Base-by-base conservation (phyloP, 768 basidiomycete species). In the Suillus lakei region DNA sequence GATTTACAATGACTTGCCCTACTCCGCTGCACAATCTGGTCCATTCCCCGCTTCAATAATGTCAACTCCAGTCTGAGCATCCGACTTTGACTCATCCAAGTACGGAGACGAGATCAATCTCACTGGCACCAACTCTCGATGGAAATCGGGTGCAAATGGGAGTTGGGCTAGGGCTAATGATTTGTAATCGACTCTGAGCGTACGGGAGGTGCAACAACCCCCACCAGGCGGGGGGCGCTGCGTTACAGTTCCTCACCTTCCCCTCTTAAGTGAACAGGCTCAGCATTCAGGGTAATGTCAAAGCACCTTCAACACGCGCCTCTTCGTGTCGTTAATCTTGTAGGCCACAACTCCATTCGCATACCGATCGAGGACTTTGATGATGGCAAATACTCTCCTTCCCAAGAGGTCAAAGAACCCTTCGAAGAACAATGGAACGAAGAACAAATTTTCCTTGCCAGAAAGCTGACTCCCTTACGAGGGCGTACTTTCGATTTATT, bases 401-500 rank as follows among this genome's bases (percentile, higher is more conserved):
- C 75, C 8, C 77, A 80, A 5, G 80, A 78, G 5, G 79, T 74
- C 13, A 78, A 78, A 2, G 80, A 79, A 23, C 79, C 77, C 10
- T 78, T 74, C 7, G 75, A 79, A 18, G 74, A 70, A 16, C 69
- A 71, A 50, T 65, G 65, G 15, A 67, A 71, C 39, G 72, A 72
- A 59, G 46, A 68, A 70, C 30, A 66, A 66, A 4, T 53, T 73
- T 12, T 79, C 81, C 12, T 85, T 88, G 71, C 84, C 48, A 78
- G 79, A 39, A 80, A 79, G 68, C 72, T 74, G 4, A 67, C 84
- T 15, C 86, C 86, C 6, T 81, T 96, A 62, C 86, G 92, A 66
- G 96, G 96, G 12, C 83, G 87, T 39, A 92, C 95, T 2, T 80
- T 99, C 65, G 89, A 93, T 3, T 81, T 89, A 59, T 83, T 99